Evolutionary conservation across 768 basidiomycete genomes (phyloP), one percentile per base, ranked within the genome.

Genomic region (Tulasnella calospora): DNA sequence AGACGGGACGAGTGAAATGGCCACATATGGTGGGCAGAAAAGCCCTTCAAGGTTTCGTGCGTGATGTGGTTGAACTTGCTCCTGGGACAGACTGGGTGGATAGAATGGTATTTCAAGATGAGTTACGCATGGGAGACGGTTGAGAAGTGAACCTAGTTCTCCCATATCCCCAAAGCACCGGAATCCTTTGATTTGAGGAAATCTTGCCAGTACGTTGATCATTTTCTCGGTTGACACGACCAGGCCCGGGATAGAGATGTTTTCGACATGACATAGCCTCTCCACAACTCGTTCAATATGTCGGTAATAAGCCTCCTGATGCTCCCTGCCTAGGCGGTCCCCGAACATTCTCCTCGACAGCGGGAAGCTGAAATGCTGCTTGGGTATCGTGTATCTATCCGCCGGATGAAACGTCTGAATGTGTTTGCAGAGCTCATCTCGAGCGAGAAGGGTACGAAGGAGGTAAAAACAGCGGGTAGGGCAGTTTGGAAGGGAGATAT

Each of bases 401-500:
- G 38, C 30, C 12, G 71, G 71, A 5, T 36, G 33, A 21, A 72
- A 72, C 23, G 71, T 72, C 21, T n/a, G 71, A 21, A 72, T 17
- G n/a, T 36, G 30, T 27, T 46, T 9, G 36, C 38, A 40, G 35
- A 72, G 71, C 15, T 46, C 44, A 4, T 40, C 36, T 23, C 44
- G 36, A 23, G 36, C 8, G 10, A 72, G 38, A 27, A 72, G 71
- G 13, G 71, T 72, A 27, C 71, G 71, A 36, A 72, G 15, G 44
- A 72, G 33, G 8, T 72, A 72, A 15, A 72, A 15, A n/a, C 33
- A 36, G 5, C 30, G 71, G 12, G 36, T 72, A 8, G 71, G 36
- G 27, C 38, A 72, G 44, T 41, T 72, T 30, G 71, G 23, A 46
- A 72, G 33, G 71, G 30, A 30, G 71, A 72, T 72, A 35, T 72